Evolutionary conservation across 2,329 filamentous ascomycete species (phyloP).

Genomic region (Xylariaceae sp.): DNA sequence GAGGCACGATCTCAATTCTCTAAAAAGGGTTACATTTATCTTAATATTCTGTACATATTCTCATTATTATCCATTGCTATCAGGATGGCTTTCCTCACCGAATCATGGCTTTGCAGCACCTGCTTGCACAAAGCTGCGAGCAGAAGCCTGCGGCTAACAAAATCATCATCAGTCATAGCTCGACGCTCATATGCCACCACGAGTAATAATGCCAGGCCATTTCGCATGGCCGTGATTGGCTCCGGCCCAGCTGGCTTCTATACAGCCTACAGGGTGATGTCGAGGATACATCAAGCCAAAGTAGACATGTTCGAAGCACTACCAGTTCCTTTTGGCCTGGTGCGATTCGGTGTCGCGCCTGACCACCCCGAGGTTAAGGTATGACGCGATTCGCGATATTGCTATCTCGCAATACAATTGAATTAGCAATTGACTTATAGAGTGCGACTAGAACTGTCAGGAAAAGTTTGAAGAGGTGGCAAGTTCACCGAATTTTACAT

Average conservation of each 20-base stretch:
- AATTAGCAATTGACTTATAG: background rate
- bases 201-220: conserved; percentile 53
- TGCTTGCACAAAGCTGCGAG: conserved; percentile 33
- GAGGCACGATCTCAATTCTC: background rate
- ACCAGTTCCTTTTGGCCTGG: conserved; percentile 90
- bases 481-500: conserved; percentile 80
- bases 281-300: conserved; percentile 71
- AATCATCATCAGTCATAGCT: conserved; percentile 18
- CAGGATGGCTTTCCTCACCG: conserved; percentile 35
- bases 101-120: conserved; percentile 39
- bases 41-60: background rate
- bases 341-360: conserved; percentile 94
- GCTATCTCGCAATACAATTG: background rate
- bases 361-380: conserved; percentile 99
- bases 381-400: conserved; percentile 32
- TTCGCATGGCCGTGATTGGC: conserved; percentile 86
- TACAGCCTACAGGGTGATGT: conserved; percentile 84
- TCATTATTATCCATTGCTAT: background rate
- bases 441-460: conserved; percentile 78
- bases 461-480: conserved; percentile 93
- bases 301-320: conserved; percentile 97
- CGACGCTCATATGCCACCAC: conserved; percentile 37
- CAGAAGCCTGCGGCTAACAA: background rate
- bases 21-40: background rate
- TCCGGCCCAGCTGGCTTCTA: conserved; percentile 98